Evolutionary conservation across 2,329 filamentous ascomycete genomes (phyloP).

Genomic region (Ceratocystis cacaofunesta): DNA sequence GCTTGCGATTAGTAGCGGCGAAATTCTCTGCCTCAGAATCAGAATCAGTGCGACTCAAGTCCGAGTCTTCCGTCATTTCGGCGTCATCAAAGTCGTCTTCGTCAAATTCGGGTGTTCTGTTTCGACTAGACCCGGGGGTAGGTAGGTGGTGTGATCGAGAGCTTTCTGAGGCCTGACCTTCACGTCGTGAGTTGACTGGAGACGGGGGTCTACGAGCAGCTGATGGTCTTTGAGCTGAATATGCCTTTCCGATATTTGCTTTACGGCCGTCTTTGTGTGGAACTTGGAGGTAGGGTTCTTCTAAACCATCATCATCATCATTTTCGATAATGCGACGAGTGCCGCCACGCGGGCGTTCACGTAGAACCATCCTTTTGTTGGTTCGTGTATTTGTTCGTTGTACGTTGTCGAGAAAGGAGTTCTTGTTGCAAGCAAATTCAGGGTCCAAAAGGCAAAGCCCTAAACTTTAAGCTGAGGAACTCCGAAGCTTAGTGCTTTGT

Average conservation of each 20-base stretch:
- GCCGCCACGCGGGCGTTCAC: conserved; percentile 1
- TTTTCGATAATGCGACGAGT: conserved; percentile 6
- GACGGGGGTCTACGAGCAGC: conserved; percentile 8
- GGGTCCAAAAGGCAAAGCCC: neutral
- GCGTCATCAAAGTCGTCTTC: conserved; percentile 5
- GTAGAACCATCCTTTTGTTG: neutral
- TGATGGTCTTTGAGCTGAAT: neutral
- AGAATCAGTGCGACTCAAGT: neutral
- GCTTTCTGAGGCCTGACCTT: conserved; percentile 9
- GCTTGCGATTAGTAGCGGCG: neutral
- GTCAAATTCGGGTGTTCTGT: conserved; percentile 14
- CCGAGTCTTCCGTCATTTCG: conserved; percentile 10
- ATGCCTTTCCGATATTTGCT: neutral
- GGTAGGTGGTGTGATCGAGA: conserved; percentile 13
- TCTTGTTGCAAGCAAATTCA: neutral
- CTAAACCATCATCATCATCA: conserved; percentile 5
- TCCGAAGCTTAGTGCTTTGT: neutral
- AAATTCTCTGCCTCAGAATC: neutral
- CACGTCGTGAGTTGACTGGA: conserved; percentile 12
- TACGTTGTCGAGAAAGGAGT: neutral
- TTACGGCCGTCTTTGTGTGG: conserved; percentile 6
- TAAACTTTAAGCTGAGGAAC: neutral
- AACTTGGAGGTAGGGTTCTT: neutral
- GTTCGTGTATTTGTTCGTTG: neutral
- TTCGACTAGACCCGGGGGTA: conserved; percentile 13